Evolutionary conservation across 768 basidiomycete species (phyloP).

Genomic region (Podaxis carcinomalis): DNA sequence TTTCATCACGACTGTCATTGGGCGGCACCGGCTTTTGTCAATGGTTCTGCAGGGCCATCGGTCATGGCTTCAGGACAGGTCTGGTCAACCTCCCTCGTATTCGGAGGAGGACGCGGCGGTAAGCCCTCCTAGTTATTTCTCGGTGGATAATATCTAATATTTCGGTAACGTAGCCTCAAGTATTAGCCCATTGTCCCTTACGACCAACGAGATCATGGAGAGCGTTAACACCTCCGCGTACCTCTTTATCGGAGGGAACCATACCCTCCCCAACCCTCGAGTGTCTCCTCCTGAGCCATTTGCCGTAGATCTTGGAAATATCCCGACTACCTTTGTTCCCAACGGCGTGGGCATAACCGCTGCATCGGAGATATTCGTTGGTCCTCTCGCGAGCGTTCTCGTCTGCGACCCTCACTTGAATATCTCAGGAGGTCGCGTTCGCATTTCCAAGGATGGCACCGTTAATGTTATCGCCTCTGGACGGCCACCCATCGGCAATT

Average conservation of each 20-base stretch:
- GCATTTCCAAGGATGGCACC: not conserved
- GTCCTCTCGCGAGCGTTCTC: slow-evolving; percentile 5
- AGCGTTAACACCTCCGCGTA: not conserved
- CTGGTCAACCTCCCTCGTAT: not conserved
- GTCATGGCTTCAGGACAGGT: not conserved
- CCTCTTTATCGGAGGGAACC: slow-evolving; percentile 8
- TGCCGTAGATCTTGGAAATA: slow-evolving; percentile 1
- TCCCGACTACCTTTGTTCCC: slow-evolving; percentile 1
- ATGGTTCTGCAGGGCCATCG: not conserved
- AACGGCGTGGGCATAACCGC: not conserved
- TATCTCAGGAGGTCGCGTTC: slow-evolving; percentile 6
- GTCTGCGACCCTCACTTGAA: slow-evolving; percentile 1
- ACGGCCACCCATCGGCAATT: not conserved
- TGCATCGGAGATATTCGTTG: not conserved
- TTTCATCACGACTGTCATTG: slow-evolving; percentile 10
- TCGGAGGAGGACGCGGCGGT: not conserved
- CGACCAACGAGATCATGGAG: not conserved
- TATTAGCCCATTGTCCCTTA: not conserved
- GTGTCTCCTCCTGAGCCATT: not conserved
- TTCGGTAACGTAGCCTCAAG: not conserved
- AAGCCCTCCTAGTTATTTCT: not conserved
- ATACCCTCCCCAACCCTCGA: not conserved
- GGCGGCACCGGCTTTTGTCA: slow-evolving; percentile 1
- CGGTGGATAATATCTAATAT: not conserved
- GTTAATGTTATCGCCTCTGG: slow-evolving; percentile 1